Conservation (phyloP, 75 land plant genomes). For the Pinus albicaulis region DNA sequence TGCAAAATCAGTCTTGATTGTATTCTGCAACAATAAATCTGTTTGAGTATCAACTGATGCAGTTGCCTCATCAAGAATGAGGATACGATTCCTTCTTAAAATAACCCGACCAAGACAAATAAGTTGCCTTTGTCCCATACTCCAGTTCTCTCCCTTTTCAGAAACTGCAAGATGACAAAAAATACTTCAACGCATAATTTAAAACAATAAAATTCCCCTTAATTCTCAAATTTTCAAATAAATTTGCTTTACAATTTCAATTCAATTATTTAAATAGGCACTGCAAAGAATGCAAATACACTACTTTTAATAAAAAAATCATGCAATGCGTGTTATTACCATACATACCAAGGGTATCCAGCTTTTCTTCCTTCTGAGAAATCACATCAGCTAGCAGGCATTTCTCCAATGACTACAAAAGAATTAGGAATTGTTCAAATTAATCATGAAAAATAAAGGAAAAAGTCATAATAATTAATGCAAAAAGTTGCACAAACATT, state of each 20-base stretch:
- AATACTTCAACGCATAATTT: neutral
- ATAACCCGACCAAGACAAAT: conserved; percentile 36
- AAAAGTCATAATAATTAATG: neutral
- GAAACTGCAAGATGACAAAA: conserved; percentile 13
- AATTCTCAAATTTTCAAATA: too few relatives aligned
- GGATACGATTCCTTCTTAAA: conserved; percentile 30
- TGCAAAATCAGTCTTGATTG: conserved; percentile 21
- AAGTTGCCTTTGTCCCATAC: conserved; percentile 29
- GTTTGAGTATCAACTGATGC: conserved; percentile 44
- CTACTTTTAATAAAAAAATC: neutral
- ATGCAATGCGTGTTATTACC: neutral
- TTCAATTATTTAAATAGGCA: too few relatives aligned
- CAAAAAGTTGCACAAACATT: neutral
- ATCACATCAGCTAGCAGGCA: conserved; percentile 42
- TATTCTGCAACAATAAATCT: conserved; percentile 25
- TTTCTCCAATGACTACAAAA: conserved; percentile 36
- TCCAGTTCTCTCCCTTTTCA: conserved; percentile 47
- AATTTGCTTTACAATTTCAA: too few relatives aligned
- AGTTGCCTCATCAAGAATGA: conserved; percentile 44
- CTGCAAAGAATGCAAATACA: too few relatives aligned
- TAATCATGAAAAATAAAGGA: neutral
- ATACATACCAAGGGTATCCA: conserved; percentile 32
- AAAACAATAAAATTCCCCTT: too few relatives aligned
- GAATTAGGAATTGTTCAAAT: neutral
- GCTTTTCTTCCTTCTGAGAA: conserved; percentile 19